Conservation (phyloP, 192 early-diverging fungal genomes). For the Martensiomyces pterosporus region DNA sequence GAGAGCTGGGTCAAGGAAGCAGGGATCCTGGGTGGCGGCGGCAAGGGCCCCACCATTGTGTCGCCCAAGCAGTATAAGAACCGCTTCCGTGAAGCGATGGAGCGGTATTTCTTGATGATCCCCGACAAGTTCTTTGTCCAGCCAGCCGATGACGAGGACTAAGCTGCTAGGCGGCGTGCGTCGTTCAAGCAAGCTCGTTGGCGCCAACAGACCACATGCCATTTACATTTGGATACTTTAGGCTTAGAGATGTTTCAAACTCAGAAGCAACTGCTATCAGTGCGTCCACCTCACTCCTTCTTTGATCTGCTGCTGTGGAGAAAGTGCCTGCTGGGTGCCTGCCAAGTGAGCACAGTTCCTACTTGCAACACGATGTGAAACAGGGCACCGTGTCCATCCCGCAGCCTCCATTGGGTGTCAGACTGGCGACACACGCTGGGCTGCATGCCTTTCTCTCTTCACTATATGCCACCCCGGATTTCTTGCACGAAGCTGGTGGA, state of each 20-base stretch:
- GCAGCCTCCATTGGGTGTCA: too few species aligned
- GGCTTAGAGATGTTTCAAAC: background rate
- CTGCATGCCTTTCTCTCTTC: too few species aligned
- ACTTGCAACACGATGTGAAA: too few species aligned
- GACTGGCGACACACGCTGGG: too few species aligned
- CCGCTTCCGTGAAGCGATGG: conserved; percentile 94
- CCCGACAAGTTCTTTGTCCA: conserved; percentile 60
- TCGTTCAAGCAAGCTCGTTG: too few species aligned
- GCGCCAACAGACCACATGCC: too few species aligned
- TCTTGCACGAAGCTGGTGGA: too few species aligned
- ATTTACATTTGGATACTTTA: background rate
- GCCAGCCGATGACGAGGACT: conserved; percentile 16
- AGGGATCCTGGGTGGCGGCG: conserved; percentile 84
- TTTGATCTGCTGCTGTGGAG: conserved; percentile 1
- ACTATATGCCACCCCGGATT: too few species aligned
- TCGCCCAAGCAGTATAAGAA: conserved; percentile 91
- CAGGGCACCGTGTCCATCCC: too few species aligned
- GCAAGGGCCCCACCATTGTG: conserved; percentile 91
- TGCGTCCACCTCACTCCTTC: conserved; percentile 2
- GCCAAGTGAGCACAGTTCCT: too few species aligned
- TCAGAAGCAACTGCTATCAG: too few species aligned
- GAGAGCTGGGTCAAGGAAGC: conserved; percentile 98
- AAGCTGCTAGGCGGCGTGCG: too few species aligned
- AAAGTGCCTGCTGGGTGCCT: background rate
- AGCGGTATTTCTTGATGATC: conserved; percentile 82